Percentiles rank a stretch among this genome's conserved stretches.
Evolutionary conservation across 2,329 filamentous ascomycete genomes (phyloP).

Genomic region (Onygena corvina): DNA sequence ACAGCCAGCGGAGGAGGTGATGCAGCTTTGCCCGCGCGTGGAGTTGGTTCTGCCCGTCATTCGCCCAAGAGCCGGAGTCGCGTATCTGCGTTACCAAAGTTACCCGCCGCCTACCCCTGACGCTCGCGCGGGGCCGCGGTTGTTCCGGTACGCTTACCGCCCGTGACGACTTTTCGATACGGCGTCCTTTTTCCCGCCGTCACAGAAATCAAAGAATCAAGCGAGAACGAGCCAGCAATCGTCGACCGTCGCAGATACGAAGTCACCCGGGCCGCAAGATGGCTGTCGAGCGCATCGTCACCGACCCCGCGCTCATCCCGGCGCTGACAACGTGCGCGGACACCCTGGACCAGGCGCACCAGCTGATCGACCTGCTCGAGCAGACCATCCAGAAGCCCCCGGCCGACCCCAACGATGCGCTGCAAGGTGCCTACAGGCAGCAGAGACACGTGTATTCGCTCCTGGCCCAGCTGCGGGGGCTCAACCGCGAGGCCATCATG

Average conservation of each 20-base stretch:
- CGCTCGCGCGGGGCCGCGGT: too few species aligned
- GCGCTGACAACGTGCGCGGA: conserved; percentile 62
- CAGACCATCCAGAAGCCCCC: conserved; percentile 35
- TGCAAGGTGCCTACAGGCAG: conserved; percentile 54
- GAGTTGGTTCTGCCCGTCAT: not conserved
- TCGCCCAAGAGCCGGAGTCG: not conserved
- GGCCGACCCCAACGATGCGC: conserved; percentile 38
- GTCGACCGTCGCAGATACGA: too few species aligned
- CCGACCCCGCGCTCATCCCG: conserved; percentile 52
- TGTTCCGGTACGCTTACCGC: too few species aligned
- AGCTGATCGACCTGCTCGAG: conserved; percentile 35
- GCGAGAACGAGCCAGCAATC: too few species aligned
- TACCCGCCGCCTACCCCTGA: too few species aligned
- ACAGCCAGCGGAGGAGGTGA: not conserved
- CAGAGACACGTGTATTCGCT: conserved; percentile 71
- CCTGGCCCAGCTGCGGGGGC: conserved; percentile 64
- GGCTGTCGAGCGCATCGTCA: conserved; percentile 48
- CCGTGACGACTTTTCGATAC: too few species aligned
- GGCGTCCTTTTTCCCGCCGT: too few species aligned
- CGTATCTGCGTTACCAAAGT: conserved; percentile 1
- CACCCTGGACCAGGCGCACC: conserved; percentile 58
- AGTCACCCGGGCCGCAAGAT: too few species aligned
- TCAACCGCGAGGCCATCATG: conserved; percentile 72
- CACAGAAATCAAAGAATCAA: too few species aligned
- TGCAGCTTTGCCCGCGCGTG: not conserved